phyloP scores from a whole-genome alignment of 2,329 filamentous ascomycete genomes.

The Penicillium paneum region DNA sequence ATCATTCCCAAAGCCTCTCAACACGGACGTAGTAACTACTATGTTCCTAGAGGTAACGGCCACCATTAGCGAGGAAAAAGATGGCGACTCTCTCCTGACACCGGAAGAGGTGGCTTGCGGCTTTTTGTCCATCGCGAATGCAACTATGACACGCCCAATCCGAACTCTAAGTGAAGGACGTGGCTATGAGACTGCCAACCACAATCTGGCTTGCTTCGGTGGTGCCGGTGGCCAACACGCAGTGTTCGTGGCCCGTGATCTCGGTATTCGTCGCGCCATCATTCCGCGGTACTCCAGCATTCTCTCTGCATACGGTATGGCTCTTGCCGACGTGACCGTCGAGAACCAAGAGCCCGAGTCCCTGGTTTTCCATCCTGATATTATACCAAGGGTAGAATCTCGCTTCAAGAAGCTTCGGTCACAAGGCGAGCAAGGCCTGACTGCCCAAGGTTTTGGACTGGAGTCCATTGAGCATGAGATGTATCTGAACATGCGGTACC shows the following conservation, averaged over 20 bases:
- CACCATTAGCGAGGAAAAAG: conserved; percentile 67
- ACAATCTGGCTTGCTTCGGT: conserved; percentile 32
- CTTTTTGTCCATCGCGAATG: conserved; percentile 40
- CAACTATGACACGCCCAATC: conserved; percentile 63
- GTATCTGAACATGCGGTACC: background rate
- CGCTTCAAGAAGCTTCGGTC: too few relatives aligned
- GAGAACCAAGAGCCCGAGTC: background rate
- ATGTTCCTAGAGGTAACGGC: conserved; percentile 26
- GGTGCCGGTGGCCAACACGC: conserved; percentile 43
- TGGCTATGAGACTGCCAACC: conserved; percentile 56
- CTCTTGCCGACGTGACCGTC: background rate
- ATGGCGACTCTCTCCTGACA: conserved; percentile 32
- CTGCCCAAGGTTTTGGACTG: background rate
- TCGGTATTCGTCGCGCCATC: background rate
- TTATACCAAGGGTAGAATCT: too few relatives aligned
- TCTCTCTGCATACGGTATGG: background rate
- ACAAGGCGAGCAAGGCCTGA: too few relatives aligned
- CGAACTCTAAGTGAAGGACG: conserved; percentile 85
- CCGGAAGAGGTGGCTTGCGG: conserved; percentile 54
- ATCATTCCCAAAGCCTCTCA: conserved; percentile 83
- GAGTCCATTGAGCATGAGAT: background rate
- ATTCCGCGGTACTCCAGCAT: background rate
- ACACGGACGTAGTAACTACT: conserved; percentile 49
- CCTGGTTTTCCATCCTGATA: background rate
- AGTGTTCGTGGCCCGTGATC: conserved; percentile 3